Conservation (phyloP, 768 basidiomycete species). For the Termitomyces sp. region DNA sequence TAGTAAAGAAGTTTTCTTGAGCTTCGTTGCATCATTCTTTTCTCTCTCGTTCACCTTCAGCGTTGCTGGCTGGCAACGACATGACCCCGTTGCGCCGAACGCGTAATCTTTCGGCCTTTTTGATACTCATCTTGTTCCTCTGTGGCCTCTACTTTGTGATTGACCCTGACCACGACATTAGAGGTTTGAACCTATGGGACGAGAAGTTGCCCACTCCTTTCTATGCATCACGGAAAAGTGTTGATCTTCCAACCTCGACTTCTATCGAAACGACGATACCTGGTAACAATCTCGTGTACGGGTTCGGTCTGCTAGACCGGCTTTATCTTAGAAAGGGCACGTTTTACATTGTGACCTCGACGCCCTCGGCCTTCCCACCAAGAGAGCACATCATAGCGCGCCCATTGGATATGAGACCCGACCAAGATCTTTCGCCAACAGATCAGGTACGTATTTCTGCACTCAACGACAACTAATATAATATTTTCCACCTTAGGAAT, state of each 20-base stretch:
- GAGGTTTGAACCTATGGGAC: not conserved
- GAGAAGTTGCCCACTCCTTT: not conserved
- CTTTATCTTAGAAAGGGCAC: constrained; percentile 76
- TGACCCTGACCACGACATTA: not conserved
- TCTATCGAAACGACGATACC: constrained; percentile 23
- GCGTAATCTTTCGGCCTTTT: constrained; percentile 3
- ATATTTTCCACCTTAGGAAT: constrained; percentile 7
- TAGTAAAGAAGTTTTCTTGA: not conserved
- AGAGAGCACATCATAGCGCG: constrained; percentile 36
- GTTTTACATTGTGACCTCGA: constrained; percentile 56
- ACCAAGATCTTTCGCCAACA: constrained; percentile 22
- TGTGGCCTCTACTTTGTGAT: not conserved
- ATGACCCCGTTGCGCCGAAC: constrained; percentile 9
- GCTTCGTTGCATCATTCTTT: not conserved
- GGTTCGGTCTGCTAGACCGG: constrained; percentile 72
- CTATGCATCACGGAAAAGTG: not conserved
- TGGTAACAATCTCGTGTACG: constrained; percentile 39
- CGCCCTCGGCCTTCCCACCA: constrained; percentile 36
- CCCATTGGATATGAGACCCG: constrained; percentile 20
- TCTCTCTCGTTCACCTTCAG: not conserved
- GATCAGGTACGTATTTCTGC: constrained; percentile 18
- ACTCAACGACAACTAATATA: no score
- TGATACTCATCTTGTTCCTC: constrained; percentile 4
- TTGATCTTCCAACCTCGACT: constrained; percentile 1
- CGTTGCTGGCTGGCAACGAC: not conserved